A percentile compares a stretch with the other conserved stretches of the same genome.
phyloP scores from a whole-genome alignment of 2,329 filamentous ascomycete species.

The Xylaria digitata region DNA sequence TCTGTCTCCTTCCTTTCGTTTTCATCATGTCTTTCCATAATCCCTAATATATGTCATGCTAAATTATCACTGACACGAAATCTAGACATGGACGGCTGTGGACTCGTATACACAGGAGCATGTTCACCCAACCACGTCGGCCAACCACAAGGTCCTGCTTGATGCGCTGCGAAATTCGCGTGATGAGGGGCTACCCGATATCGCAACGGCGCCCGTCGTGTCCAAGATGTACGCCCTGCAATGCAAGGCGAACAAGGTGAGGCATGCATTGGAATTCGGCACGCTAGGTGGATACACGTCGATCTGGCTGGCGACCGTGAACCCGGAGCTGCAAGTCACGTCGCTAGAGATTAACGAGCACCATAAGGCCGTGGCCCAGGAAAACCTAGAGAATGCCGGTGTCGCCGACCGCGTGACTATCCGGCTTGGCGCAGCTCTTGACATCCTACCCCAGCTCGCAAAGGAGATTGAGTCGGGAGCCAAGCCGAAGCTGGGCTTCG shows the following conservation, averaged over 20 bases:
- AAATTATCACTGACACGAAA: slow-evolving; percentile 13
- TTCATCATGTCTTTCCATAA: not conserved
- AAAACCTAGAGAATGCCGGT: slow-evolving; percentile 34
- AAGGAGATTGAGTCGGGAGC: slow-evolving; percentile 23
- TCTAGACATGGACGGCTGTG: slow-evolving; percentile 34
- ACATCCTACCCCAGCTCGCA: slow-evolving; percentile 28
- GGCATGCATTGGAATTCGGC: slow-evolving; percentile 38
- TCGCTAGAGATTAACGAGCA: slow-evolving; percentile 36
- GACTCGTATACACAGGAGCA: slow-evolving; percentile 32
- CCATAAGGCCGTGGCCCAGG: slow-evolving; percentile 27
- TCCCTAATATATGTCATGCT: not conserved
- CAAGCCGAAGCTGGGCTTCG: slow-evolving; percentile 33
- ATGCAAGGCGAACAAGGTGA: slow-evolving; percentile 28
- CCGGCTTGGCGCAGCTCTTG: slow-evolving; percentile 34
- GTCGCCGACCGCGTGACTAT: slow-evolving; percentile 32
- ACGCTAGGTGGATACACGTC: slow-evolving; percentile 42
- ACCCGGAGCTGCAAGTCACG: slow-evolving; percentile 30
- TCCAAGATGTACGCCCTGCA: slow-evolving; percentile 39
- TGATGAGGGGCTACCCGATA: slow-evolving; percentile 35
- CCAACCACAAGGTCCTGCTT: slow-evolving; percentile 29
- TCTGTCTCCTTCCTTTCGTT: not conserved
- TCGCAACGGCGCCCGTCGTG: slow-evolving; percentile 29
- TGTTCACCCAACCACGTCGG: slow-evolving; percentile 24
- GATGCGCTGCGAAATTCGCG: slow-evolving; percentile 36
- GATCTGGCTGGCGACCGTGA: slow-evolving; percentile 34